These are phyloP conservation scores for Pichia sp. DNA, from an alignment of 1,139 yeast genomes.

Conservation along the genomic window DNA sequence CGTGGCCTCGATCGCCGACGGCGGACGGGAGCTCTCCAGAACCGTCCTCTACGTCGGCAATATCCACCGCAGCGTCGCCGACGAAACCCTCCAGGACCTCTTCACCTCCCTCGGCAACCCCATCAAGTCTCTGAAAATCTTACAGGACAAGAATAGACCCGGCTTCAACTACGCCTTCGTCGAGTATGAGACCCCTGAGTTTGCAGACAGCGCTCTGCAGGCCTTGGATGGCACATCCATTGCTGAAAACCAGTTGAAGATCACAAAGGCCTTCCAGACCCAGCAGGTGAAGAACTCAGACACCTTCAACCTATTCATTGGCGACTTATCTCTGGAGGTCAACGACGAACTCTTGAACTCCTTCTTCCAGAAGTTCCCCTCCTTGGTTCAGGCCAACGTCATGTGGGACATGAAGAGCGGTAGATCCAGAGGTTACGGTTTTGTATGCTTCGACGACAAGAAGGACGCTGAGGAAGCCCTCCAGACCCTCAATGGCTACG, in stretches of 20 bases:
- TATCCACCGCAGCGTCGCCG: slow-evolving; percentile 61
- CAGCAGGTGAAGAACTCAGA: slow-evolving; percentile 53
- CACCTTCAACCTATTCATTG: slow-evolving; percentile 75
- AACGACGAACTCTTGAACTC: slow-evolving; percentile 66
- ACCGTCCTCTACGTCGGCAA: slow-evolving; percentile 76
- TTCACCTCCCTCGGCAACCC: slow-evolving; percentile 57
- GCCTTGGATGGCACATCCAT: slow-evolving; percentile 53
- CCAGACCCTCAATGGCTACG: slow-evolving; percentile 69
- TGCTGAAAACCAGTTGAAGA: slow-evolving; percentile 52
- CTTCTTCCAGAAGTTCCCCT: slow-evolving; percentile 57
- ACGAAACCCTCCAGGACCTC: slow-evolving; percentile 55
- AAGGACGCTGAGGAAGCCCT: slow-evolving; percentile 74
- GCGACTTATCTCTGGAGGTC: slow-evolving; percentile 80
- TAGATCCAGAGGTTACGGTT: slow-evolving; percentile 87
- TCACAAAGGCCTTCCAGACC: slow-evolving; percentile 84
- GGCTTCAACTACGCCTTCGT: slow-evolving; percentile 83
- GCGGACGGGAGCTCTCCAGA: slow-evolving; percentile 76
- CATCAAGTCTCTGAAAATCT: slow-evolving; percentile 58
- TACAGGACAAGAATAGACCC: slow-evolving; percentile 69
- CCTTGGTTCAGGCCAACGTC: slow-evolving; percentile 80
- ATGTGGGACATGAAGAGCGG: slow-evolving; percentile 98
- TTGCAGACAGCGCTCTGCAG: slow-evolving; percentile 62
- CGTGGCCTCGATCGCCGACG: slow-evolving; percentile 70
- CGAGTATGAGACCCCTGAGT: slow-evolving; percentile 57
- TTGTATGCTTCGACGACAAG: slow-evolving; percentile 70